Evolutionary conservation across 176 grass and related monocot genomes (phyloP).

Genomic region (Olyra latifolia): DNA sequence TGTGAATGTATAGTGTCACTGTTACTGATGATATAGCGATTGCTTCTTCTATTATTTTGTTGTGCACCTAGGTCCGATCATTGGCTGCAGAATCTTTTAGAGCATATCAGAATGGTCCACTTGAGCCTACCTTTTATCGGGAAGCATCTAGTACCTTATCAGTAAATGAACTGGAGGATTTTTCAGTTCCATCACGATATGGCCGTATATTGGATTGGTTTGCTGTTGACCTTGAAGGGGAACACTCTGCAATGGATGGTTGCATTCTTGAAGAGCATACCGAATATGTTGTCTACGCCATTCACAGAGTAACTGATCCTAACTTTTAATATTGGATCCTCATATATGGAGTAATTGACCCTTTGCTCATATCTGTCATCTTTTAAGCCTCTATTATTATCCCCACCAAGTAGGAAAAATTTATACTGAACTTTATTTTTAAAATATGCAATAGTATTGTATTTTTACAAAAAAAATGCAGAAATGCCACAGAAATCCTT

Average conservation of each 20-base stretch:
- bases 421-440: conserved; percentile 5
- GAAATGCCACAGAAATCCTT: conserved; percentile 15
- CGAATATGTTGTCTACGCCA: conserved; percentile 91
- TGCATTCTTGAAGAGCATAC: conserved; percentile 93
- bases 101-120: conserved; percentile 90
- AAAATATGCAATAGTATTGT: conserved; percentile 6
- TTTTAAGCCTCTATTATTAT: conserved; percentile 1
- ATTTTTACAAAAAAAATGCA: not conserved
- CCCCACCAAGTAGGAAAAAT: conserved; percentile 2
- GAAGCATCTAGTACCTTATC: conserved; percentile 56
- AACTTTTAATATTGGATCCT: conserved; percentile 29
- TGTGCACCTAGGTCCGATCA: conserved; percentile 75
- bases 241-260: conserved; percentile 98
- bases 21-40: conserved; percentile 2
- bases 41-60: not conserved
- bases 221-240: conserved; percentile 94
- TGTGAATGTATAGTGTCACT: not conserved
- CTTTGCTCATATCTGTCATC: not conserved
- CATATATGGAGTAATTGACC: conserved; percentile 7
- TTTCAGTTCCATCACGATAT: conserved; percentile 64
- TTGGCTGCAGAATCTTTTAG: conserved; percentile 86
- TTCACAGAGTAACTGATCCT: conserved; percentile 71
- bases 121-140: conserved; percentile 72
- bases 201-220: conserved; percentile 78
- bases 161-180: conserved; percentile 47